Percentiles rank a stretch among this genome's conserved stretches.
phyloP scores from a whole-genome alignment of 2,329 filamentous ascomycete species.

The Trichoderma sp. region DNA sequence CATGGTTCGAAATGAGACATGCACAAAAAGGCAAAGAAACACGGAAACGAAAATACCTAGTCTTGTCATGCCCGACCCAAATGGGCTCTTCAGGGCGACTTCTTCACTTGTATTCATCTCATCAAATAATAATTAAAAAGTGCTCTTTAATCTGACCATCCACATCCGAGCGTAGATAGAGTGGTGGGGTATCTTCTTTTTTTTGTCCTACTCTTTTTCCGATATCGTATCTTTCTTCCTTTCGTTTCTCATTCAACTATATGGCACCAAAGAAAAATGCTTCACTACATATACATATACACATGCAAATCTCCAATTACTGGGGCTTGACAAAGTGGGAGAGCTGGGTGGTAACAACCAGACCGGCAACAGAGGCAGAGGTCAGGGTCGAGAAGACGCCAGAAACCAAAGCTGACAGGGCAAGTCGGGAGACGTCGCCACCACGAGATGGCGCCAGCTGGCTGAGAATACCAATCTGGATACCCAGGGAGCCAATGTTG shows the following conservation, averaged over 20 bases:
- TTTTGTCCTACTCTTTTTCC: background rate
- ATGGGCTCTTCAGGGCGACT: background rate
- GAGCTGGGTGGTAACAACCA: conserved; percentile 65
- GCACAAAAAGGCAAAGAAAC: background rate
- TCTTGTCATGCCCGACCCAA: conserved; percentile 3
- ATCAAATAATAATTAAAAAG: conserved; percentile 13
- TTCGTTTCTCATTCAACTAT: conserved; percentile 1
- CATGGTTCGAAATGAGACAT: background rate
- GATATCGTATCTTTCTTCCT: background rate
- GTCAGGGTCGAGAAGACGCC: conserved; percentile 80
- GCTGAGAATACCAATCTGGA: conserved; percentile 84
- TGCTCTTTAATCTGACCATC: conserved; percentile 16
- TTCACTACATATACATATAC: background rate
- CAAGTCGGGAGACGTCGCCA: conserved; percentile 75
- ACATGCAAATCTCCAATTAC: background rate
- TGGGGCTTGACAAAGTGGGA: conserved; percentile 27
- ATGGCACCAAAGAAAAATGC: background rate
- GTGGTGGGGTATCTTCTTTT: conserved; percentile 25
- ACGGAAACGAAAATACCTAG: background rate
- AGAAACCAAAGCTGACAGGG: conserved; percentile 75
- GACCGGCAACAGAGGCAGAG: conserved; percentile 75
- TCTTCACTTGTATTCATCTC: conserved; percentile 10
- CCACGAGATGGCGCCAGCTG: conserved; percentile 76
- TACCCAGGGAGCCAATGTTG: conserved; percentile 85
- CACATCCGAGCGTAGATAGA: conserved; percentile 21